Base-by-base conservation (phyloP, 202 grass and related monocot species). In the Hordeum pubiflorum region DNA sequence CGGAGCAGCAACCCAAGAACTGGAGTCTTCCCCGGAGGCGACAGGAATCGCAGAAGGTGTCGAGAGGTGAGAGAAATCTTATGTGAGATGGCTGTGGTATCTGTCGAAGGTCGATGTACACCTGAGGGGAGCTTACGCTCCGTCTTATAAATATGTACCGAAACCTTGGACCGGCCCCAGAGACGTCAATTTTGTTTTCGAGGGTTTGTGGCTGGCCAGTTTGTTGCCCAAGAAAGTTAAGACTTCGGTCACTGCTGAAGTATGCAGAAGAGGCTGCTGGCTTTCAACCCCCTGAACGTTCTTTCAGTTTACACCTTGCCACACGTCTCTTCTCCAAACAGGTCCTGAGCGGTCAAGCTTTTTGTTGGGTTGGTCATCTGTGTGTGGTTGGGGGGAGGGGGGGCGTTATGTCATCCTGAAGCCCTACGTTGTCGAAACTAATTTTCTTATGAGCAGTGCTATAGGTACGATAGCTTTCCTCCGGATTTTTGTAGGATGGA, bases 101-200 rank as follows among this genome's bases (percentile, higher is more conserved):
- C 3, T 33, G 60, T 21, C 12, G 38, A 21, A 6, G 46, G 63
- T 24, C n/a, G 65, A 60, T 82, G 65, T 38, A 76, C 50, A 74
- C 21, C 67, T 89, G 79, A 43, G 68, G 61, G 32, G 3, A 63
- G 75, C 69, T 76, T 84, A 80, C 70, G 41, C 76, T 63, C 37
- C 38, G 75, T 79, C 69, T 61, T 40, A 71, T 86, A 89, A 86
- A 86, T 88, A 81, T 80, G 86, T 69, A 75, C 29, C 21, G 3
- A 86, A 71, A 83, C 78, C 88, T 80, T 18, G 55, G 34, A 36
- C 23, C 43, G 83, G 50, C 15, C 10, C 78, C 0, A 43, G 67
- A 83, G 52, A 75, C 46, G 14, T 50, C 46, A 50, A 6, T 50
- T 50, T 50, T 50, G 46, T 50, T 6, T 17, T 50, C 6, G 46